Percentiles rank a stretch among this genome's conserved stretches.
Conservation (phyloP, 148 eudicot species). For the Rhododendron molle region DNA sequence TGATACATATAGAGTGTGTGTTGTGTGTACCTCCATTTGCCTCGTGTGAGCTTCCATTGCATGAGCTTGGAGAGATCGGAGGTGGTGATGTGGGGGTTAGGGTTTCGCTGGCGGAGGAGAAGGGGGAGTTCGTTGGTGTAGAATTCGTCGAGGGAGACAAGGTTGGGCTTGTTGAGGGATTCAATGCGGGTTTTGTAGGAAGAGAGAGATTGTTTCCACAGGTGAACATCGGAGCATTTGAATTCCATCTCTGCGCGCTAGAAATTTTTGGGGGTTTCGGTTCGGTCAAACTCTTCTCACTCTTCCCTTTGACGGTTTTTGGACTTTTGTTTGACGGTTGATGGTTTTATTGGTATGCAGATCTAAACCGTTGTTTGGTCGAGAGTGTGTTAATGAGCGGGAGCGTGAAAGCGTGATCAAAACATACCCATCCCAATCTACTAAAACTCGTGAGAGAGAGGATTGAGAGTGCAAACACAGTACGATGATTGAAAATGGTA, state of each 20-base stretch:
- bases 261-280: not conserved
- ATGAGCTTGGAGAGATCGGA: constrained; percentile 71
- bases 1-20: no score
- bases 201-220: constrained; percentile 51
- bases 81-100: constrained; percentile 59
- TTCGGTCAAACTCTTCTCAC: not conserved
- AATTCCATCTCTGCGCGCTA: constrained; percentile 22
- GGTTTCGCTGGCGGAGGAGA: constrained; percentile 50
- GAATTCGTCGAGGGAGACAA: constrained; percentile 54
- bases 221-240: constrained; percentile 31
- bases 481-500: no score
- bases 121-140: constrained; percentile 64
- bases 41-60: constrained; percentile 91
- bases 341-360: no score
- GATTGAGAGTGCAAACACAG: no score
- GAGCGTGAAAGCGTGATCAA: no score
- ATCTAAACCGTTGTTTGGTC: no score
- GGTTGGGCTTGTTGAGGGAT: constrained; percentile 46
- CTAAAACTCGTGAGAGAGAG: no score
- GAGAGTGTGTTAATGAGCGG: no score
- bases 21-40: constrained; percentile 58
- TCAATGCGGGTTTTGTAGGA: constrained; percentile 44
- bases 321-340: not conserved
- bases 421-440: no score
- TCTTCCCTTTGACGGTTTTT: not conserved